These are phyloP conservation scores for Rubroshorea leprosula DNA, from an alignment of 345 rosid species.

Conservation along the genomic window DNA sequence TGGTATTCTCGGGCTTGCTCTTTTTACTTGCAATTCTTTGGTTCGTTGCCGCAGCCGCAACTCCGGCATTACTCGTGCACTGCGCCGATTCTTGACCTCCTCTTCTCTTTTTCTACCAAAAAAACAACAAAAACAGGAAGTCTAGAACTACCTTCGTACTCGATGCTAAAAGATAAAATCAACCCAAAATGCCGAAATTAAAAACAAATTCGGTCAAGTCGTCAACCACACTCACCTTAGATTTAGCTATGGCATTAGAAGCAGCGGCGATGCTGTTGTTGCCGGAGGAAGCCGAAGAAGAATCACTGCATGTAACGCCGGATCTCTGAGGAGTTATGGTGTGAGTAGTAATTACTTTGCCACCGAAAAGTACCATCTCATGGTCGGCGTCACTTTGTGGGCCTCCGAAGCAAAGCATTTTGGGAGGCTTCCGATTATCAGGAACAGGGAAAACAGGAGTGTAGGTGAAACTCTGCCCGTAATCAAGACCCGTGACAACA, in stretches of 20 bases:
- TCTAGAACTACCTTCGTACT: no score
- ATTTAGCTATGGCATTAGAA: constrained; percentile 16
- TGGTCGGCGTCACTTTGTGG: constrained; percentile 21
- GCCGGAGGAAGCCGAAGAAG: constrained; percentile 37
- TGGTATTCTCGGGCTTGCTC: constrained; percentile 39
- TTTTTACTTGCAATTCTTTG: constrained; percentile 34
- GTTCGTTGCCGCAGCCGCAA: constrained; percentile 16
- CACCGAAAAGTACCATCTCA: constrained; percentile 6
- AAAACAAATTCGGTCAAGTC: no score
- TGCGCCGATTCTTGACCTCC: constrained; percentile 23
- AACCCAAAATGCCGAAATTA: not conserved
- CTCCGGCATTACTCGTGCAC: not conserved
- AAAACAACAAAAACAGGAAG: not conserved
- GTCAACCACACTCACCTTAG: constrained; percentile 25
- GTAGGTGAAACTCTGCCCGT: constrained; percentile 16
- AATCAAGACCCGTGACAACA: constrained; percentile 21
- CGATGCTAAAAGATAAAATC: not conserved
- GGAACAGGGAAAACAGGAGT: constrained; percentile 17
- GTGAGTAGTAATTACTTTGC: constrained; percentile 15
- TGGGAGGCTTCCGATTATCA: constrained; percentile 30
- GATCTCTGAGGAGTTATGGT: constrained; percentile 21
- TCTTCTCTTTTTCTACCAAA: constrained; percentile 43
- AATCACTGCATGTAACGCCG: constrained; percentile 37
- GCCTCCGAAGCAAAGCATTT: constrained; percentile 78
- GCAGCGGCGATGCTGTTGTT: constrained; percentile 16